Evolutionary conservation across 2,329 filamentous ascomycete species (phyloP).

Genomic region (Talaromyces funiculosus): DNA sequence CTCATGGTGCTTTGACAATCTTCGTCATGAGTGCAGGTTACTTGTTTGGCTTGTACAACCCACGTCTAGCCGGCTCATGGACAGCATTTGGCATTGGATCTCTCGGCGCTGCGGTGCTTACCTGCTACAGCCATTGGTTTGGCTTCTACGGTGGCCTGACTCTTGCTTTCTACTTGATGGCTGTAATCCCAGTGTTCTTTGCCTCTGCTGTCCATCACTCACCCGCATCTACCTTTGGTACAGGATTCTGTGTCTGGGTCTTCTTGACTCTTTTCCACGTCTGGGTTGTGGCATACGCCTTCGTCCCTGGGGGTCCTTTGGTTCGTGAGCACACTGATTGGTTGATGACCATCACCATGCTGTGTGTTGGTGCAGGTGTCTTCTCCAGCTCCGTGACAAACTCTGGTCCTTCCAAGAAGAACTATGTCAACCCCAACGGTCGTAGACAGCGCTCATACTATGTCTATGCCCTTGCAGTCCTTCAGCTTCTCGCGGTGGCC

Average conservation of each 20-base stretch:
- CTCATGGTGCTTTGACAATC: constrained; percentile 84
- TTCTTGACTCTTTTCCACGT: constrained; percentile 94
- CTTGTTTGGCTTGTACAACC: constrained; percentile 67
- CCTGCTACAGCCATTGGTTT: constrained; percentile 72
- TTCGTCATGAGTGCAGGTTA: constrained; percentile 81
- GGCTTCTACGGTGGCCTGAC: constrained; percentile 81
- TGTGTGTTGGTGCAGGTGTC: constrained; percentile 76
- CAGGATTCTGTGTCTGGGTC: constrained; percentile 89
- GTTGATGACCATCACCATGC: constrained; percentile 84
- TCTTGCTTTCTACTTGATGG: constrained; percentile 74
- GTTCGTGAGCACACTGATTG: constrained; percentile 94
- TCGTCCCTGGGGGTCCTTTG: constrained; percentile 87
- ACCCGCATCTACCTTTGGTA: constrained; percentile 74
- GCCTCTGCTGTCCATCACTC: constrained; percentile 68
- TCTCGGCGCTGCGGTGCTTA: constrained; percentile 71
- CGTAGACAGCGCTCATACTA: constrained; percentile 60
- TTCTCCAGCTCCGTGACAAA: constrained; percentile 60
- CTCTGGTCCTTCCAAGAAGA: constrained; percentile 41
- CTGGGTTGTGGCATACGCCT: constrained; percentile 97
- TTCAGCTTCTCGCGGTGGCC: constrained; percentile 75
- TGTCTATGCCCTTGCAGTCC: constrained; percentile 62
- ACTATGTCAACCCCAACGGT: constrained; percentile 32
- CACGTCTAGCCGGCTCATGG: constrained; percentile 70
- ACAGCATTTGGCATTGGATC: constrained; percentile 71
- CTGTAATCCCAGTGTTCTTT: constrained; percentile 69